Base-by-base conservation (phyloP, 305 asterid genomes). In the Rubia peregrina region DNA sequence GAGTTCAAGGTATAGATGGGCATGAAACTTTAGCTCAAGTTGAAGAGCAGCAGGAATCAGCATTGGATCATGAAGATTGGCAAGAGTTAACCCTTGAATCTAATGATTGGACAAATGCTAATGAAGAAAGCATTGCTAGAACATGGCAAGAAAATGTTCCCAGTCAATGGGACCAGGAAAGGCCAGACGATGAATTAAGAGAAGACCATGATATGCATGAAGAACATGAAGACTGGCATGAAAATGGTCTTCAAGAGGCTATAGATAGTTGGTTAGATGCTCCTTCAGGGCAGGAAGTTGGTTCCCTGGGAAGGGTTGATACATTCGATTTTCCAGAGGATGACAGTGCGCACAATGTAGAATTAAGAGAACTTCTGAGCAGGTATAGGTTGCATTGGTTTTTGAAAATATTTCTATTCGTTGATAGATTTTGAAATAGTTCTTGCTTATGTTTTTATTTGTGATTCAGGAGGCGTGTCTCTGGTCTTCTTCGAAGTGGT, bases 351-450 rank as follows among this genome's bases (percentile, higher is more conserved):
- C 83, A 79, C 61, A 83, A 72, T 71, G 78, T 80, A 63, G 99
- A 95, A 80, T 85, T 95, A n/a, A 85, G 92, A 82, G 97, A 91
- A 73, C 93, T 95, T 73, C 87, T 82, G 60, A 88, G 96, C 89
- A 78, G 97, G 99, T 94, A 82, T 40, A 46, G 0, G 30, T 74
- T 66, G 14, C 68, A 9, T 21, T 26, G 33, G 13, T 41, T 16
- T 11, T 65, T 61, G 33, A 3, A 10, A 11, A 72, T 46, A 26
- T 17, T 79, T 61, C 44, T 6, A 9, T 57, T 24, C 0, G 61
- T 38, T 74, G 70, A 73, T 69, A 10, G 42, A 62, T 74, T 60
- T 40, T 49, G 9, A 62, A 61, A 8, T 44, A 19, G 36, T 68
- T 46, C 44, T 14, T 9, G n/a, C 24, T 36, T 33, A 38, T 7